Evolutionary conservation across 345 rosid species (phyloP), one percentile per base, ranked within the genome.

Genomic region (Heritiera littoralis): DNA sequence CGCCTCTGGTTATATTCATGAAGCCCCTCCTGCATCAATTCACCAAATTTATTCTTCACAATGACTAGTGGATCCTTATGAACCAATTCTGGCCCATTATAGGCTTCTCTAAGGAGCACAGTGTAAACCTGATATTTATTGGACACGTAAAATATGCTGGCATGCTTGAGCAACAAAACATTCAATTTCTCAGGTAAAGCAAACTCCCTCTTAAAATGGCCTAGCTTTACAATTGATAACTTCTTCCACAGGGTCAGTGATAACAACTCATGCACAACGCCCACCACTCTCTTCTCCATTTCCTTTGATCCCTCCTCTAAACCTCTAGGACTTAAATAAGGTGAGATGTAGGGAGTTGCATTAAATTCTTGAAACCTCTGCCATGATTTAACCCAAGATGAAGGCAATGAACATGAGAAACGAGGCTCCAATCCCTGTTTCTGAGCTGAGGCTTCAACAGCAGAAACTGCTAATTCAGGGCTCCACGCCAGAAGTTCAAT

Each of bases 11-110:
- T 93, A 78, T 87, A 89, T 80, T 92, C 98, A 83, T 90, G 88
- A 65, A 88, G 91, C 6, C 99, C 99, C 78, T 92, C 97, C 80
- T 91, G 92, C 98, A 95, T 91, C 86, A 95, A 65, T 60, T 91
- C 97, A 54, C 98, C 97, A 80, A 88, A 92, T 80, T 90, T 93
- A 80, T 90, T 92, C 96, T 95, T 95, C 66, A 90, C 93, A 72
- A 80, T 80, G 69, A 95, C 92, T 7, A 93, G 90, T 13, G 96
- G 94, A 85, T 95, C 94, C 80, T 90, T 93, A 13, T 89, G 85
- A 52, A 93, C 79, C 90, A 95, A 70, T 45, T 93, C 94, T 1
- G 94, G 85, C 20, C 98, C 94, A 54, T 85, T 82, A 68, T 92
- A 95, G 0, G 89, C 93, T 88, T 95, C 99, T 80, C 93, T 87